These are phyloP conservation scores for Aplosporella prunicola DNA, from an alignment of 2,329 filamentous ascomycete species.

Conservation along the genomic window DNA sequence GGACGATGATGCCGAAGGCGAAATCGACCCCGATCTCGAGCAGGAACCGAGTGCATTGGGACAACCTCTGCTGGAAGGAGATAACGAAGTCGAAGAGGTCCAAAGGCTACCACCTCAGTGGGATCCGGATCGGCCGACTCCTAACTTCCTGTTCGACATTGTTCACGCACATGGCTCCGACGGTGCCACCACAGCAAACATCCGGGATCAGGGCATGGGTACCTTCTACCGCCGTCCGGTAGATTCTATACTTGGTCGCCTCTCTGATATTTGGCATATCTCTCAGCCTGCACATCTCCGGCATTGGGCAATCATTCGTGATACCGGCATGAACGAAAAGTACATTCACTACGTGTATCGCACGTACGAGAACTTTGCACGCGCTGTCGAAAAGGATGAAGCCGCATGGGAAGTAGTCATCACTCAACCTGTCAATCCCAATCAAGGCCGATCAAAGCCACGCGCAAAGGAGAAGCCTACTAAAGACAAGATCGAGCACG, in stretches of 20 bases:
- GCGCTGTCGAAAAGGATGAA: constrained; percentile 41
- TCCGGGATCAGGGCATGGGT: constrained; percentile 34
- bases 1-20: constrained; percentile 10
- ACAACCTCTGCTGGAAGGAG: constrained; percentile 14
- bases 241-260: constrained; percentile 42
- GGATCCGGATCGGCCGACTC: constrained; percentile 43
- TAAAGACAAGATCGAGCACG: constrained; percentile 4
- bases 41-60: constrained; percentile 17
- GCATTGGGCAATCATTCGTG: constrained; percentile 47
- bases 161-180: constrained; percentile 37
- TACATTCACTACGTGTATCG: constrained; percentile 46
- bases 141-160: constrained; percentile 44
- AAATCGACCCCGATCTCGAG: constrained; percentile 16
- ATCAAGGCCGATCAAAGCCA: constrained; percentile 12
- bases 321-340: constrained; percentile 38
- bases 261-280: constrained; percentile 48
- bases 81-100: constrained; percentile 19
- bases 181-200: constrained; percentile 42
- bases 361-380: constrained; percentile 42
- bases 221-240: constrained; percentile 45
- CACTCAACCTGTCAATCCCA: constrained; percentile 19
- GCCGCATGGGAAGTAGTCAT: constrained; percentile 46
- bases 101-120: constrained; percentile 40
- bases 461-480: constrained; percentile 12
- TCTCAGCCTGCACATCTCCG: constrained; percentile 50